Percentiles rank a stretch among this genome's conserved stretches.
phyloP scores from a whole-genome alignment of 805 yeast genomes.

The Cyberlindnera americana region DNA sequence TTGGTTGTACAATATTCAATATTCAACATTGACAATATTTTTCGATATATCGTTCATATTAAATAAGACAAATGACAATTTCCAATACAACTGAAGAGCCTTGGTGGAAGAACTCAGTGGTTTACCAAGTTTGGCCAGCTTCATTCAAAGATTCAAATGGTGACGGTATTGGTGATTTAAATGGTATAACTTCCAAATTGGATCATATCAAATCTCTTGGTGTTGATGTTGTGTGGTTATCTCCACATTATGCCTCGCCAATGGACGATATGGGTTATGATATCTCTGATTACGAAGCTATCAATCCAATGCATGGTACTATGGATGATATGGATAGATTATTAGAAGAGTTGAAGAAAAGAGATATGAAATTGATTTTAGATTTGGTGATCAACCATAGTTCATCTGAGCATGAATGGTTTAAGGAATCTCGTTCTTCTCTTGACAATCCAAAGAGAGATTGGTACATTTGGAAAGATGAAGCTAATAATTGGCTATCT shows the following conservation, averaged over 20 bases:
- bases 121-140: conserved; percentile 62
- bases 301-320: conserved; percentile 52
- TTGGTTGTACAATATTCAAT: no score
- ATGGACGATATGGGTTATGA: conserved; percentile 65
- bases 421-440: conserved; percentile 50
- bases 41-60: no score
- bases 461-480: conserved; percentile 55
- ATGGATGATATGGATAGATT: conserved; percentile 48
- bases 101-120: conserved; percentile 56
- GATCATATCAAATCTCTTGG: conserved; percentile 50
- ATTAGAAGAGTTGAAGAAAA: conserved; percentile 42
- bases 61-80: conserved; percentile 2
- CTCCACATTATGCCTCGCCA: conserved; percentile 57
- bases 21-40: no score
- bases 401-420: conserved; percentile 54
- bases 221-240: conserved; percentile 51
- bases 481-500: conserved; percentile 59
- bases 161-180: conserved; percentile 57
- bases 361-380: conserved; percentile 49
- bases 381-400: conserved; percentile 61
- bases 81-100: conserved; percentile 5
- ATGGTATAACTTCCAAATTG: conserved; percentile 48
- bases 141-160: conserved; percentile 55
- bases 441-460: conserved; percentile 53
- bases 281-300: conserved; percentile 49